Evolutionary conservation across 345 rosid species (phyloP), one percentile per base, ranked within the genome.

Genomic region (Linum tenue): DNA sequence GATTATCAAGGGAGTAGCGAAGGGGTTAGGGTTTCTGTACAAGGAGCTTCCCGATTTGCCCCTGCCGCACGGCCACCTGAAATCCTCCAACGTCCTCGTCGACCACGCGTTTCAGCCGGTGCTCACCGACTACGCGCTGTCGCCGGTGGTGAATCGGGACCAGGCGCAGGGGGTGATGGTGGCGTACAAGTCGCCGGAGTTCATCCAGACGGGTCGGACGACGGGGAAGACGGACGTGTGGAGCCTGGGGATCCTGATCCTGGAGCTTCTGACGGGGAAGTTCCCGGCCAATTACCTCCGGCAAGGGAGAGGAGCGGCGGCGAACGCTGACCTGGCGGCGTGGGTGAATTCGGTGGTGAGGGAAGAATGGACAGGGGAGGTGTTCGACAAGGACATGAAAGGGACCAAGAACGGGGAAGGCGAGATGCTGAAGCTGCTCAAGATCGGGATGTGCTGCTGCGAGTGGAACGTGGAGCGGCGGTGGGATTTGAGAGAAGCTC

Each of bases 231-330:
- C 96, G 0, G 95, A 87, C 31, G 92, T 92, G 4, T 92, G 98
- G 98, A 87, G 89, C 63, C 85, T 89, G 0, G 98, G 96, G n/a
- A 87, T 89, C 22, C 80, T 92, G 1, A 92, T 89, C 2, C 85
- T 89, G 0, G 98, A 92, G 75, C 44, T 84, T 55, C 64, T 92
- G 11, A 89, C 95, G 0, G 98, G 98, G n/a, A 85, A 82, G 77
- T 85, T 85, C 67, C 96, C 98, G 0, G 91, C 80, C 6, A 91
- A 86, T 70, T 86, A 88, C 70, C 81, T 82, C 22, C 67, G 68
- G 67, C 87, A 85, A 67, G 92, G 87, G 10, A 84, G 81, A 36
- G 83, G 82, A 0, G 72, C 53, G 11, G 7, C 53, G 53, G 11
- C 64, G 5, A 84, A 75, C 22, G 79, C 77, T 0, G 92, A 89